phyloP scores from a whole-genome alignment of 176 grass and related monocot genomes.

The Aegilops bicornis region DNA sequence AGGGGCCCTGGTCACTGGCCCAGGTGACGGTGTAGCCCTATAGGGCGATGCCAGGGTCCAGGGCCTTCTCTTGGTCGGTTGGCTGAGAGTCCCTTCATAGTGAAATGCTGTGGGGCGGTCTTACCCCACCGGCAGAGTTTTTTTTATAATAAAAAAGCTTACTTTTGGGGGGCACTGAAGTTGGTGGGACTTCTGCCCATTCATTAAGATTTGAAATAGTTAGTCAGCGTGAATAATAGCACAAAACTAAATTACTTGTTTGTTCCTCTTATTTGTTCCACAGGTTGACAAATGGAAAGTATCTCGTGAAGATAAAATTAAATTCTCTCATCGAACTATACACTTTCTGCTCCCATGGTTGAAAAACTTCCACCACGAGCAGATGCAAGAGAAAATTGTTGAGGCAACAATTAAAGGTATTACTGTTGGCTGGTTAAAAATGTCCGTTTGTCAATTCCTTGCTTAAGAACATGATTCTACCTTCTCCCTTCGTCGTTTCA shows the following conservation, averaged over 20 bases:
- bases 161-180: too few species aligned
- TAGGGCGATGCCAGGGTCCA: too few species aligned
- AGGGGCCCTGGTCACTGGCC: too few species aligned
- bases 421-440: neutral
- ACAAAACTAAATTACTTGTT: neutral
- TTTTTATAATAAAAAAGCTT: too few species aligned
- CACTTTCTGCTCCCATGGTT: slow-evolving; percentile 67
- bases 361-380: slow-evolving; percentile 54
- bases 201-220: neutral
- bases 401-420: slow-evolving; percentile 74
- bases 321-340: slow-evolving; percentile 19
- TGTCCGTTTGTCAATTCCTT: neutral
- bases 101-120: too few species aligned
- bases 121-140: fast-evolving
- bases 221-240: neutral
- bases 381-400: slow-evolving; percentile 53
- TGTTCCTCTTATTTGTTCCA: neutral
- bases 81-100: too few species aligned
- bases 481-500: neutral
- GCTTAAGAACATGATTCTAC: neutral
- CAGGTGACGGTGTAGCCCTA: too few species aligned
- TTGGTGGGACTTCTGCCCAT: neutral
- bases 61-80: too few species aligned
- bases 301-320: slow-evolving; percentile 24
- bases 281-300: slow-evolving; percentile 24